Conservation (phyloP, 192 early-diverging fungal genomes). For the Coemansia sp. region DNA sequence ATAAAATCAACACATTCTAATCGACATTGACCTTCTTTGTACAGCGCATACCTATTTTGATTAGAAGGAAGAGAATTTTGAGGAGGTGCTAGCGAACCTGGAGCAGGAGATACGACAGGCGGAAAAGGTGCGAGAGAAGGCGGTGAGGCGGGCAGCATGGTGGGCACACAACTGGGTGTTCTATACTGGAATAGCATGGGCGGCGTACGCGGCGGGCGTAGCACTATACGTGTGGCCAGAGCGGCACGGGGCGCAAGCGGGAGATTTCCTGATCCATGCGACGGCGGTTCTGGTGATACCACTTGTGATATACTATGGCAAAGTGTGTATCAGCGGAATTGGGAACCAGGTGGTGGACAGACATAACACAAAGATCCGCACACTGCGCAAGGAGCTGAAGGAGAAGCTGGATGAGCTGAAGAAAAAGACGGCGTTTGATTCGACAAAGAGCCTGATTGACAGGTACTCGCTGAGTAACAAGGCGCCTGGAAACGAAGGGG, state of each 20-base stretch:
- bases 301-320: slow-evolving; percentile 45
- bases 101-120: slow-evolving; percentile 59
- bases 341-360: slow-evolving; percentile 21
- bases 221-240: slow-evolving; percentile 50
- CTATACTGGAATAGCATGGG: slow-evolving; percentile 43
- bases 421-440: slow-evolving; percentile 89
- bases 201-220: slow-evolving; percentile 33
- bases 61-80: slow-evolving; percentile 58
- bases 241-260: slow-evolving; percentile 19
- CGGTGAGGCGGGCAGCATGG: slow-evolving; percentile 27
- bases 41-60: too few species aligned
- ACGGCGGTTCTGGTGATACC: slow-evolving; percentile 23
- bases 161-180: slow-evolving; percentile 41
- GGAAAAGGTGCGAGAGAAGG: slow-evolving; percentile 38
- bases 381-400: slow-evolving; percentile 61
- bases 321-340: slow-evolving; percentile 20
- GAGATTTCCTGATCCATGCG: slow-evolving; percentile 20
- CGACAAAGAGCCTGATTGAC: slow-evolving; percentile 86
- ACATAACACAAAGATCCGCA: slow-evolving; percentile 34
- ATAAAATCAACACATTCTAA: too few species aligned
- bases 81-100: slow-evolving; percentile 60
- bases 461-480: slow-evolving; percentile 66
- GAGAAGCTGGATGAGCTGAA: slow-evolving; percentile 90
- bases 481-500: slow-evolving; percentile 4
- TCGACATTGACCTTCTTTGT: too few species aligned